A percentile compares a stretch with the other conserved stretches of the same genome.
Conservation (phyloP, 306 rosid species). For the Prosopis cineraria region DNA sequence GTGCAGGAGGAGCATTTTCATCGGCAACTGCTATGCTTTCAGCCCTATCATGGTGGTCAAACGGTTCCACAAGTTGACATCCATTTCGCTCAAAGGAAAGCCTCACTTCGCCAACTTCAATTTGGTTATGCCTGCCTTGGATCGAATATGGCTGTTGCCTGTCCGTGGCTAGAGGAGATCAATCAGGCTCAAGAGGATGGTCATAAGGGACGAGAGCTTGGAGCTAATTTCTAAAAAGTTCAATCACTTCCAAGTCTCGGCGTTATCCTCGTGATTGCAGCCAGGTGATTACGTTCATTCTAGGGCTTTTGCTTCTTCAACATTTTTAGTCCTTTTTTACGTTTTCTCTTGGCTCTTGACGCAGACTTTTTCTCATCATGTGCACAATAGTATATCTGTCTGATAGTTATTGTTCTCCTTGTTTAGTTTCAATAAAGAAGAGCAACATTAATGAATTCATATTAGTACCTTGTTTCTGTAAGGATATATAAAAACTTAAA, state of each 20-base stretch:
- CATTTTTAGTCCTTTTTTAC: too few relatives aligned
- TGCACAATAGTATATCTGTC: too few relatives aligned
- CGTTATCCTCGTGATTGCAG: conserved; percentile 79
- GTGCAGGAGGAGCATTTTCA: conserved; percentile 70
- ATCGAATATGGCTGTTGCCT: conserved; percentile 68
- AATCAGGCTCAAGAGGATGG: conserved; percentile 95
- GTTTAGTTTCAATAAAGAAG: conserved; percentile 27
- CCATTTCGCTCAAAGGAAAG: conserved; percentile 78
- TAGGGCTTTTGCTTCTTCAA: too few relatives aligned
- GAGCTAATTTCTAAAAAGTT: conserved; percentile 84
- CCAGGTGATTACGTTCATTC: too few relatives aligned
- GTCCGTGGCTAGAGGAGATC: conserved; percentile 87
- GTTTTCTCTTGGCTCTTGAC: neutral
- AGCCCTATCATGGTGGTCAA: conserved; percentile 61
- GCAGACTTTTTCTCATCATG: neutral
- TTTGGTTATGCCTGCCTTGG: conserved; percentile 79
- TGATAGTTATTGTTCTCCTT: neutral
- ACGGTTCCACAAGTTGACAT: conserved; percentile 86
- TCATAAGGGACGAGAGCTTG: conserved; percentile 72
- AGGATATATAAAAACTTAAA: neutral
- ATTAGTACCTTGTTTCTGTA: neutral
- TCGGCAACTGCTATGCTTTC: conserved; percentile 92
- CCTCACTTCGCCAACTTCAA: conserved; percentile 98
- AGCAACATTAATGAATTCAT: neutral
- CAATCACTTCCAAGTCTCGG: conserved; percentile 72